These are phyloP conservation scores for Pyrenochaeta sp. DNA, from an alignment of 2,329 filamentous ascomycete genomes.

Conservation along the genomic window DNA sequence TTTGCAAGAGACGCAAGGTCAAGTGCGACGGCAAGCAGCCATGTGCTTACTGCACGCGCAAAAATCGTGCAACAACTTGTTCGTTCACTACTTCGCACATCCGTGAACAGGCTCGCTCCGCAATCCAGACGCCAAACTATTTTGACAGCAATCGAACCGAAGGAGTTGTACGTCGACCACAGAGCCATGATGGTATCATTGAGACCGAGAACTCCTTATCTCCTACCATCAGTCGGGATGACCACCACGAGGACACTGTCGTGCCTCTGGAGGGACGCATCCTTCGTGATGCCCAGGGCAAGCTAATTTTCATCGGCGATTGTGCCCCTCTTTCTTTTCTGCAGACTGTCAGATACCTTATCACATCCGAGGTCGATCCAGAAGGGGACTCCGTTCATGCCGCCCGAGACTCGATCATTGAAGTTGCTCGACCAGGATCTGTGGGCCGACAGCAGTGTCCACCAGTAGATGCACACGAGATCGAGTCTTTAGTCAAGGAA, in stretches of 20 bases:
- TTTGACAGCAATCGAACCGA: conserved; percentile 10
- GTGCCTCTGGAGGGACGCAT: conserved; percentile 56
- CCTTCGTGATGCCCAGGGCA: conserved; percentile 60
- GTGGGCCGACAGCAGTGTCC: conserved; percentile 22
- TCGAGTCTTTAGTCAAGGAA: conserved; percentile 51
- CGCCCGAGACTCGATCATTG: conserved; percentile 40
- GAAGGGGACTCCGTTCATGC: conserved; percentile 29
- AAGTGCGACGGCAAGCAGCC: conserved; percentile 61
- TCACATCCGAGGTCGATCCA: conserved; percentile 48
- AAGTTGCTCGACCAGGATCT: conserved; percentile 36
- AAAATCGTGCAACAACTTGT: conserved; percentile 52
- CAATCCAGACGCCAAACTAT: conserved; percentile 10
- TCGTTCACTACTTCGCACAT: conserved; percentile 50
- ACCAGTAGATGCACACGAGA: conserved; percentile 46
- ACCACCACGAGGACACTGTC: conserved; percentile 50
- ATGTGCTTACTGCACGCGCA: conserved; percentile 57
- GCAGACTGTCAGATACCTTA: conserved; percentile 60
- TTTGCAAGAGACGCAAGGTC: conserved; percentile 48
- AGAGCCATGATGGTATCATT: conserved; percentile 10
- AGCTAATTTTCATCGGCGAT: conserved; percentile 63
- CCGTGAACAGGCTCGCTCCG: conserved; percentile 42
- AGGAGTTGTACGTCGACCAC: conserved; percentile 5
- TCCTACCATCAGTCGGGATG: conserved; percentile 35
- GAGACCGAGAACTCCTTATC: conserved; percentile 23
- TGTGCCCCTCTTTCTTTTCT: conserved; percentile 62